These are phyloP conservation scores for Curvularia eragrostidis DNA, from an alignment of 2,329 filamentous ascomycete genomes.

Conservation along the genomic window DNA sequence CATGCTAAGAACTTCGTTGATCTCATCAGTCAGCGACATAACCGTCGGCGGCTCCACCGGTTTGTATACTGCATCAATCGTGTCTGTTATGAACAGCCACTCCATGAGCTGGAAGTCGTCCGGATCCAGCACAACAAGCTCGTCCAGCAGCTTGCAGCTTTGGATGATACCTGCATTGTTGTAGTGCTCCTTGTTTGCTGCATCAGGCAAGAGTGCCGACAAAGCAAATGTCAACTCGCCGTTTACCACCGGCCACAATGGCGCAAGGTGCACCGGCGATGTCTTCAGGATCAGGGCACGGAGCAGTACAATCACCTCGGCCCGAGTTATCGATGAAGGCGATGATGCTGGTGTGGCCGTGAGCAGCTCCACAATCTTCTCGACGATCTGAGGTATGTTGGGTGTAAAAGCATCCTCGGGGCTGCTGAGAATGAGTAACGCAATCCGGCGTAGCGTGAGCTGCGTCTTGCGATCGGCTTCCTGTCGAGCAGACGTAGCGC, in stretches of 20 bases:
- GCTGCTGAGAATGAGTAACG: constrained; percentile 78
- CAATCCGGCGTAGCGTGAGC: constrained; percentile 82
- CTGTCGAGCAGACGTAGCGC: constrained; percentile 88
- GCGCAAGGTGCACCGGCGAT: constrained; percentile 78
- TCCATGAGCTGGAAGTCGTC: constrained; percentile 98
- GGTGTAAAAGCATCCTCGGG: constrained; percentile 79
- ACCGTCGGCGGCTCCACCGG: constrained; percentile 69
- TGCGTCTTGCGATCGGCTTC: constrained; percentile 95
- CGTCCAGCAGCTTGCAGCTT: constrained; percentile 90
- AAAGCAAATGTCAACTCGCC: constrained; percentile 82
- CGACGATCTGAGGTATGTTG: constrained; percentile 75
- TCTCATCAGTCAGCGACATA: constrained; percentile 80
- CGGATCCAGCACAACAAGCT: constrained; percentile 82
- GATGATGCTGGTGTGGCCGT: constrained; percentile 85
- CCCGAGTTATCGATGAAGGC: constrained; percentile 85
- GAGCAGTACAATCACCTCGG: constrained; percentile 88
- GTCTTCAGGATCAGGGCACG: constrained; percentile 81
- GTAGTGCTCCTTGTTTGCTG: constrained; percentile 75
- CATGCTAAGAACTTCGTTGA: constrained; percentile 72
- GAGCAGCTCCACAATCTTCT: constrained; percentile 86
- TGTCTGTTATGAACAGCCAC: constrained; percentile 97
- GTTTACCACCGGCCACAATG: constrained; percentile 90
- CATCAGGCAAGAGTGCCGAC: constrained; percentile 72
- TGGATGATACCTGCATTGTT: constrained; percentile 80
- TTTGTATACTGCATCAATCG: constrained; percentile 92